Evolutionary conservation across 139 green algal species (phyloP), one percentile per base, ranked within the genome.

Genomic region (Chloropicon primus): DNA sequence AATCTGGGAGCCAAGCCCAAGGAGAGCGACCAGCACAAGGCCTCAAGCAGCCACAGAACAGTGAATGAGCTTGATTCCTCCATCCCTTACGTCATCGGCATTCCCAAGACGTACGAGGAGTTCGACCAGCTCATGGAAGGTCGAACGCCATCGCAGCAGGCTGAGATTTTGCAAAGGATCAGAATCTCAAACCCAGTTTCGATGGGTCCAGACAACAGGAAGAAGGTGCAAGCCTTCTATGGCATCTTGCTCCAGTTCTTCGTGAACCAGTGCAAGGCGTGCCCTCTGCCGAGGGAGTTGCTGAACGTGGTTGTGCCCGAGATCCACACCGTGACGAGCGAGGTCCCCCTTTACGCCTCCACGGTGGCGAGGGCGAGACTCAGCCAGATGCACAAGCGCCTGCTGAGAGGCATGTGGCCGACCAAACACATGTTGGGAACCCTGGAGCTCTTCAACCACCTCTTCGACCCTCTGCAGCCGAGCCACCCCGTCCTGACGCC

Each of bases 241-340:
- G 92, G 89, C 28, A 83, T 96, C 2, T 82, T 97, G 25, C 79
- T 97, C 81, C 91, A 97, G 87, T 93, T 97, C 82, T 98, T 96
- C 86, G 88, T 86, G 1, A 77, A 82, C 75, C 73, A 94, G 71
- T 91, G 93, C 0, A 88, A 84, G 21, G 24, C 84, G n/a, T 2
- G n/a, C 3, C 89, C 92, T 0, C 29, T 91, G 53, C 87, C 87
- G 17, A 28, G 82, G 26, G 78, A 27, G 22, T 80, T 86, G 75
- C 80, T 97, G 72, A 90, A 97, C 72, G 86, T 85, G 0, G 79
- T 97, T 5, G 79, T 88, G 1, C 41, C 79, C 0, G 71, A 84
- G 0, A 81, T 98, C 22, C 26, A 91, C 27, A 81, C 86, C 73
- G 28, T 96, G 10, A 89, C 86, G 27, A 74, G 80, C 1, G 83